phyloP scores from a whole-genome alignment of 352 stramenopile genomes.

The Phytophthora quininea region DNA sequence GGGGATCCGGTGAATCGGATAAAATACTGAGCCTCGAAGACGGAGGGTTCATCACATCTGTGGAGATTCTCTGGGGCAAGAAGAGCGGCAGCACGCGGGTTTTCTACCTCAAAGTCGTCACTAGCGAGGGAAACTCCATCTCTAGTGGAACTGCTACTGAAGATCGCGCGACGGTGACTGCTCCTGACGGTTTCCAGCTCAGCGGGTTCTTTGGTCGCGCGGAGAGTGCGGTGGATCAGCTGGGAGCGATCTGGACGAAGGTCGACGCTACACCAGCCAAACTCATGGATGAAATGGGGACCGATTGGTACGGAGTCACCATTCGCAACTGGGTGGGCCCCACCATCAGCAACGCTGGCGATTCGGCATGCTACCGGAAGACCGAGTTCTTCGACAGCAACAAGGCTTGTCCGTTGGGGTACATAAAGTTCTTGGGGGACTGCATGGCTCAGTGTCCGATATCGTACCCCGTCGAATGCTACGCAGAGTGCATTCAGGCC shows the following conservation, averaged over 20 bases:
- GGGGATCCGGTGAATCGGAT: too few species aligned
- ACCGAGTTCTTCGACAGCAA: conserved; percentile 7
- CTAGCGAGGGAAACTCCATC: conserved; percentile 6
- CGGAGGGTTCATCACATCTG: too few species aligned
- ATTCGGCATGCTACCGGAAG: conserved; percentile 24
- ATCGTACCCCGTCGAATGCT: conserved; percentile 52
- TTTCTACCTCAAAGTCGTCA: conserved; percentile 15
- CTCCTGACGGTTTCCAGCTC: conserved; percentile 9
- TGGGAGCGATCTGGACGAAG: conserved; percentile 13
- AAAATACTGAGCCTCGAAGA: too few species aligned
- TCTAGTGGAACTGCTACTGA: conserved; percentile 10
- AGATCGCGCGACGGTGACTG: conserved; percentile 3
- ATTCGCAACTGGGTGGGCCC: conserved; percentile 24
- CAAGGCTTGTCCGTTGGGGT: conserved; percentile 10
- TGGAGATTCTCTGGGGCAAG: conserved; percentile 6
- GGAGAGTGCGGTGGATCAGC: conserved; percentile 6
- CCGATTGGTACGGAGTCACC: conserved; percentile 12
- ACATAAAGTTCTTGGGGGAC: conserved; percentile 5
- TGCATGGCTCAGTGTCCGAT: conserved; percentile 38
- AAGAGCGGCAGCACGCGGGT: conserved; percentile 6
- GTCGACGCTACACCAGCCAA: conserved; percentile 1
- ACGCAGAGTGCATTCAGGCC: conserved; percentile 51
- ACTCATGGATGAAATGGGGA: conserved; percentile 13
- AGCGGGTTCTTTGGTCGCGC: conserved; percentile 10
- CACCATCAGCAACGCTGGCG: conserved; percentile 15